Conservation (phyloP, 306 rosid genomes). For the Hippophae rhamnoides region DNA sequence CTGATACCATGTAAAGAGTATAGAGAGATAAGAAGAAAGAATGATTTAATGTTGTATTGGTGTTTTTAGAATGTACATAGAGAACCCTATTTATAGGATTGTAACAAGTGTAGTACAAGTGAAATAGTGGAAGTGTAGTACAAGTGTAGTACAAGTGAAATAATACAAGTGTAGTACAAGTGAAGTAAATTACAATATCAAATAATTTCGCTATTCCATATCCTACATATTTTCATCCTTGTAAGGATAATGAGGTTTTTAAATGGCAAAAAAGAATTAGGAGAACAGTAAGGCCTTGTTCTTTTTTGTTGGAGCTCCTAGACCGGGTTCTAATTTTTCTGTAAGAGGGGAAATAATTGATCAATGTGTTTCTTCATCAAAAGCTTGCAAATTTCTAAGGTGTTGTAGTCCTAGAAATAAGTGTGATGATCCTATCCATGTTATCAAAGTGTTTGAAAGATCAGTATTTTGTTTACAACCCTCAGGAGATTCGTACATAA, state of each 20-base stretch:
- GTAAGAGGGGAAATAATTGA: conserved; percentile 25
- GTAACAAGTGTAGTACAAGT: no score
- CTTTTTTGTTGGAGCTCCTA: conserved; percentile 40
- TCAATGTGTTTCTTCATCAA: conserved; percentile 24
- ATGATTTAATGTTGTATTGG: no score
- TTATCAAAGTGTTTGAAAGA: conserved; percentile 23
- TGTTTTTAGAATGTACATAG: no score
- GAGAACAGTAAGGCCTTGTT: conserved; percentile 30
- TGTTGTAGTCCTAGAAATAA: conserved; percentile 6
- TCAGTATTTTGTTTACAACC: conserved; percentile 46
- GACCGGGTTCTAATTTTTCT: conserved; percentile 10
- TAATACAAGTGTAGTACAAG: no score
- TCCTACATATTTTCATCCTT: conserved; percentile 45
- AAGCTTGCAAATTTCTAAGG: conserved; percentile 20
- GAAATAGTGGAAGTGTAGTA: no score
- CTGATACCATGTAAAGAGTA: no score
- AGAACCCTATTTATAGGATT: no score
- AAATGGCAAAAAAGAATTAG: conserved; percentile 38
- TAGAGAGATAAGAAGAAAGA: no score
- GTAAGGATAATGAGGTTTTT: conserved; percentile 16
- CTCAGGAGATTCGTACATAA: conserved; percentile 39
- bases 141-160: no score
- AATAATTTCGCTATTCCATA: conserved; percentile 41
- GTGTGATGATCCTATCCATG: conserved; percentile 24
- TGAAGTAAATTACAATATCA: no score